Conservation (phyloP, 2,329 filamentous ascomycete genomes). For the Epichloe hybrida region DNA sequence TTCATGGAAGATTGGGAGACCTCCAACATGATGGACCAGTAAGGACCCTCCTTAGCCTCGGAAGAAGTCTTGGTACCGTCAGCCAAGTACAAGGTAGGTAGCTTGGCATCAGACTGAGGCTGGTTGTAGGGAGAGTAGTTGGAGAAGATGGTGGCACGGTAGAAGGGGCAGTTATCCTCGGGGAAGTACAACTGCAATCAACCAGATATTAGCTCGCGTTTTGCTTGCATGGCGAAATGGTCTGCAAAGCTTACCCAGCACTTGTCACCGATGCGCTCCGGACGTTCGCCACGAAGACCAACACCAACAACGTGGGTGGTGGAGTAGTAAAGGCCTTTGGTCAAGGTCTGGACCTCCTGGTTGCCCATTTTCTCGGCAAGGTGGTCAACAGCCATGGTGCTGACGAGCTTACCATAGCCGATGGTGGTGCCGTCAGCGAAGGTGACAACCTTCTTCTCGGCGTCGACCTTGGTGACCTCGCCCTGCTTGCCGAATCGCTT, state of each 20-base stretch:
- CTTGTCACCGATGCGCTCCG: constrained; percentile 96
- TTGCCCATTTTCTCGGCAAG: constrained; percentile 81
- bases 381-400: constrained; percentile 89
- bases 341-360: constrained; percentile 66
- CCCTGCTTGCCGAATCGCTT: constrained; percentile 78
- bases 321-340: constrained; percentile 91
- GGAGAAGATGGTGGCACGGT: constrained; percentile 98
- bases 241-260: constrained; percentile 61
- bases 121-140: constrained; percentile 99
- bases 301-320: constrained; percentile 96
- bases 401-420: constrained; percentile 83
- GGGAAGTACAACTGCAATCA: constrained; percentile 75
- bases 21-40: constrained; percentile 99
- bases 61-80: constrained; percentile 68
- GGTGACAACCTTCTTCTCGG: constrained; percentile 68
- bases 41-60: constrained; percentile 73
- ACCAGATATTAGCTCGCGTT: neutral
- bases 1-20: constrained; percentile 94
- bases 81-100: constrained; percentile 74
- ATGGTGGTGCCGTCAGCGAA: constrained; percentile 77
- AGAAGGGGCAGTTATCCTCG: constrained; percentile 97
- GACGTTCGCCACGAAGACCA: constrained; percentile 79
- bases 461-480: constrained; percentile 75
- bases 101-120: constrained; percentile 66
- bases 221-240: neutral